Evolutionary conservation across 2,329 filamentous ascomycete species (phyloP).

Genomic region (Neofusicoccum sp.): DNA sequence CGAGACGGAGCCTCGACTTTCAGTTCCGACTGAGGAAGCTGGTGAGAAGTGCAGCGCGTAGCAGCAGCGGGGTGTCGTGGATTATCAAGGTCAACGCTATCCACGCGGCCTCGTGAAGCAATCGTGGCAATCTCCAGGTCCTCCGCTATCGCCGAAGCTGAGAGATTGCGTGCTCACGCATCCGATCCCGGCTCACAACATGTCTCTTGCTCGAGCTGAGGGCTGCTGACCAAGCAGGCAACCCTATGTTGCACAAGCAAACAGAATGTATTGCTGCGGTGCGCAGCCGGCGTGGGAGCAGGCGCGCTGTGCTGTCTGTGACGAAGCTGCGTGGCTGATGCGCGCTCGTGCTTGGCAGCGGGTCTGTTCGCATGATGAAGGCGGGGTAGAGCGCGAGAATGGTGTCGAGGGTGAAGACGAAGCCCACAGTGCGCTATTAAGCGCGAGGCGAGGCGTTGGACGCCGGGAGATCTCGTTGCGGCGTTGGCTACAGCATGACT

Average conservation of each 20-base stretch:
- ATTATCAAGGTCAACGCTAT: background rate
- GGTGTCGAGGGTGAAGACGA: background rate
- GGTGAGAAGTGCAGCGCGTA: no score
- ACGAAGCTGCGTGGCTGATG: background rate
- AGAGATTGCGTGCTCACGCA: conserved; percentile 1
- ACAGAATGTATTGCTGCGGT: no score
- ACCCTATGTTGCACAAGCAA: background rate
- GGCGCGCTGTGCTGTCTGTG: background rate
- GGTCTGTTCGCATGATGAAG: background rate
- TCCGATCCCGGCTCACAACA: background rate
- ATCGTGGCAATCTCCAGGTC: no score
- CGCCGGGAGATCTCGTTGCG: background rate
- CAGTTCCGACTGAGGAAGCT: no score
- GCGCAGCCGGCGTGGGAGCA: no score
- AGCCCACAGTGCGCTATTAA: no score
- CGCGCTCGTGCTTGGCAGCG: background rate
- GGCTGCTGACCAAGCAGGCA: background rate
- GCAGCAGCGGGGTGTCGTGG: background rate
- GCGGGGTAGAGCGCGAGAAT: background rate
- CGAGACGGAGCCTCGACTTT: background rate
- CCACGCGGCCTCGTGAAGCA: conserved; percentile 5
- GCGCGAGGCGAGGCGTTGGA: background rate
- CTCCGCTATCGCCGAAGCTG: background rate
- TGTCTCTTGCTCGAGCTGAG: background rate
- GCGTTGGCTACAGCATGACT: background rate